Evolutionary conservation across 164 flowering plant species (phyloP), one percentile per base, ranked within the genome.

Genomic region (Chimonanthus salicifolius): DNA sequence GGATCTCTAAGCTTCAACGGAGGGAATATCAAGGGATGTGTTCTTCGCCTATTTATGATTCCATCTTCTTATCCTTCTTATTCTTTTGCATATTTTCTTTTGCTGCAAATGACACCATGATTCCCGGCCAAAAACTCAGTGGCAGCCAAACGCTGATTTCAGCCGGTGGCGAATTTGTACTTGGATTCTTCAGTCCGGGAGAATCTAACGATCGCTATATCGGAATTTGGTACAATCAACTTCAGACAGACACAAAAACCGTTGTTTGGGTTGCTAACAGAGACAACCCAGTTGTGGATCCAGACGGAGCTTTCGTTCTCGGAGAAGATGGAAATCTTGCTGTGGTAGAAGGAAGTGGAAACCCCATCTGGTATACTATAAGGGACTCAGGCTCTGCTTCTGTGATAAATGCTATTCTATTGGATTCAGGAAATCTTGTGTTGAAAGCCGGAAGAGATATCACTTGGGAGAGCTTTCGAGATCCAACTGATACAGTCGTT

Each of bases 381-480:
- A 9, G 10, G 10, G 10, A 13, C 60, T 10, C 60, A 7, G 3
- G 45, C 5, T 21, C 44, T 1, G 46, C 58, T 21, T 45, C 20
- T 4, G 51, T 74, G 1, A 18, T 20, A 20, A 20, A 2, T 47
- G 80, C 80, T 0, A 44, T 66, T n/a, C 74, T 82, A 6, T 45
- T 58, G 46, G 83, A 83, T 33, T 4, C 70, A 7, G 85, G 85
- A n/a, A 78, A 80, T 48, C 46, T 83, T 0, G 64, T 77, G 3
- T 33, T 72, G 44, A 69, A 20, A 69, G 68, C 21, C 7, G 50
- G 62, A 2, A 50, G 46, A 16, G 50, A 3, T 46, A 0, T 11
- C 5, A 3, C 76, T 16, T 86, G 84, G 82, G 71, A 84, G 69
- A 85, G 85, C 71, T 84, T 85, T 62, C 65, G 75, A 18, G n/a